Evolutionary conservation across 495 filamentous ascomycete species (phyloP), one percentile per base, ranked within the genome.

Genomic region (Terfezia boudieri): DNA sequence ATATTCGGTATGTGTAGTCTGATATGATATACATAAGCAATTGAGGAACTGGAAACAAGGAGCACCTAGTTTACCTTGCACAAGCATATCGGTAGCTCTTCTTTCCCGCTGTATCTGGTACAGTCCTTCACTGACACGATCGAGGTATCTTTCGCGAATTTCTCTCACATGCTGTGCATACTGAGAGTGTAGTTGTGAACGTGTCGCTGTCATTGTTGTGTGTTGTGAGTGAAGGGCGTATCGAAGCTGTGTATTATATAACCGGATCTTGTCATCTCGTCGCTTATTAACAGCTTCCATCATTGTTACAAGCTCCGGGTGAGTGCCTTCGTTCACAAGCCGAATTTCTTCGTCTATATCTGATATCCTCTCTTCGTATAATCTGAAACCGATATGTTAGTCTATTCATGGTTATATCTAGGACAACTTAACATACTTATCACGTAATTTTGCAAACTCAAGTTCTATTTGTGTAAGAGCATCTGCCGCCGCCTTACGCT

Each of bases 91-190:
- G 52, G 78, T 77, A 60, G 82, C 82, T 68, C 89, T 77, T 51
- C 89, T 77, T 64, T 94, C 87, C 66, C 87, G 81, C 63, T 94
- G 86, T 56, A 94, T 85, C 55, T 86, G 78, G 67, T 93, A 92
- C 71, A 84, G 89, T 57, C 86, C 77, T 65, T 85, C 78, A 65
- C 86, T 88, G 56, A 88, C 74, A 56, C 77, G 71, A 57, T 85
- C 81, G 6, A 94, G 73, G n/a, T 82, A 75, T 51, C 71, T 71
- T 60, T 95, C 90, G 32, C 92, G 77, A 58, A 82, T 73, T 60
- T 88, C 83, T 56, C 92, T 79, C 23, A 86, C 73, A 9, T 74
- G 73, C 64, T 96, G 90, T 67, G 83, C 82, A 68, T 78, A 95
- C 57, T 94, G 88, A 52, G 81, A 81, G 60, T 90, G 81, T 41